A percentile compares a stretch with the other conserved stretches of the same genome.
Evolutionary conservation across 177 flowering plant species (phyloP).

Genomic region (Telopea speciosissima): DNA sequence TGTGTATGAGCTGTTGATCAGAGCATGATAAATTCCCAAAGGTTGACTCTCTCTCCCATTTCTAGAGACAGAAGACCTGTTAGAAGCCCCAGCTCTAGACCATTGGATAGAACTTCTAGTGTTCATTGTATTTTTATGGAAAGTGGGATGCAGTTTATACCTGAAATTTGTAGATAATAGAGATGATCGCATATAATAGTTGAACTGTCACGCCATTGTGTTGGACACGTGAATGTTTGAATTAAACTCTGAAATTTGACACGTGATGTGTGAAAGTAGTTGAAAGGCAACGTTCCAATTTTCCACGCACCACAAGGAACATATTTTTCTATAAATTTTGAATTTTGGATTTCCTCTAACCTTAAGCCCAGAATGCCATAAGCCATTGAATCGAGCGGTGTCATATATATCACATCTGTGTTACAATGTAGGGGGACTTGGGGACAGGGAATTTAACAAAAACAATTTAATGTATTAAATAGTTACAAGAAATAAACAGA

Average conservation of each 20-base stretch:
- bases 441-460: not conserved
- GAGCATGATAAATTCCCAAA: slow-evolving; percentile 36
- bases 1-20: slow-evolving; percentile 69
- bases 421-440: not conserved
- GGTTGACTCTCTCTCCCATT: not conserved
- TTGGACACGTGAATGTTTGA: too few relatives aligned
- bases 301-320: too few relatives aligned
- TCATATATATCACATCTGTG: not conserved
- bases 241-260: too few relatives aligned
- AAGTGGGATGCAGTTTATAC: not conserved
- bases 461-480: not conserved
- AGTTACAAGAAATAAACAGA: not conserved
- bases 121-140: not conserved
- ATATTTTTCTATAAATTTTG: too few relatives aligned
- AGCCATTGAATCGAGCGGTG: not conserved
- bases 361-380: not conserved
- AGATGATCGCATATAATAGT: not conserved
- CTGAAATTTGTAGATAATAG: not conserved
- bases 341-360: not conserved
- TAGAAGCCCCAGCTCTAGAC: not conserved
- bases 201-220: not conserved
- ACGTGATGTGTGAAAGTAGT: too few relatives aligned
- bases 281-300: too few relatives aligned
- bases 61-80: not conserved
- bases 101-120: not conserved